Percentiles rank a stretch among this genome's conserved stretches.
phyloP scores from a whole-genome alignment of 257 asterid genomes.

The Agastache rugosa region DNA sequence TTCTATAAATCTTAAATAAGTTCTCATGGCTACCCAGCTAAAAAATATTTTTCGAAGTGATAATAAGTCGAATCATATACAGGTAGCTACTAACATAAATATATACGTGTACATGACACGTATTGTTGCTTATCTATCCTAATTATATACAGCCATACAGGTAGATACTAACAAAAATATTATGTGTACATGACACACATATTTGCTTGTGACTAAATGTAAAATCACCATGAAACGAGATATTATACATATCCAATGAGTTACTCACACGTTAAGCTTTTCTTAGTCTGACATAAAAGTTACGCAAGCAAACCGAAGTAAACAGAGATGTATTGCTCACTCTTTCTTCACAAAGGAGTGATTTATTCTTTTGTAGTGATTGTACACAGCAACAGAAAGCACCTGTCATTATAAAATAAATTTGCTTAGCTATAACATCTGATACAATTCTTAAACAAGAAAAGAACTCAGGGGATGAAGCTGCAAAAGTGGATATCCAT shows the following conservation, averaged over 20 bases:
- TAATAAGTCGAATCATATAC: background rate
- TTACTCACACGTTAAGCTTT: background rate
- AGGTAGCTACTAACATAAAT: no score
- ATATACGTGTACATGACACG: no score
- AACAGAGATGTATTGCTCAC: conserved; percentile 53
- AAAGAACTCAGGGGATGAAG: conserved; percentile 14
- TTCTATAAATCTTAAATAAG: conserved; percentile 15
- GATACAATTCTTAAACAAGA: conserved; percentile 13
- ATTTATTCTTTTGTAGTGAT: conserved; percentile 85
- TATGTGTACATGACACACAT: conserved; percentile 3
- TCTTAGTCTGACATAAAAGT: conserved; percentile 10
- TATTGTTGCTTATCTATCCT: background rate
- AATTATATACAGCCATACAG: background rate
- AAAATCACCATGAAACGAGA: conserved; percentile 11
- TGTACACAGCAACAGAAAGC: conserved; percentile 93
- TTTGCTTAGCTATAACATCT: conserved; percentile 28
- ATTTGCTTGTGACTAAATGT: conserved; percentile 20
- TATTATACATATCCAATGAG: conserved; percentile 14
- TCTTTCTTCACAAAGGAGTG: conserved; percentile 53
- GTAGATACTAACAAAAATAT: background rate
- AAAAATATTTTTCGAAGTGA: background rate
- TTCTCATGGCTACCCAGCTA: conserved; percentile 3
- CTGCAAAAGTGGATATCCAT: background rate
- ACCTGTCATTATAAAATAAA: conserved; percentile 59
- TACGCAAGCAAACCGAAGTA: background rate